These are phyloP conservation scores for Leccinum subtestaceum DNA, from an alignment of 768 basidiomycete species.

Conservation along the genomic window DNA sequence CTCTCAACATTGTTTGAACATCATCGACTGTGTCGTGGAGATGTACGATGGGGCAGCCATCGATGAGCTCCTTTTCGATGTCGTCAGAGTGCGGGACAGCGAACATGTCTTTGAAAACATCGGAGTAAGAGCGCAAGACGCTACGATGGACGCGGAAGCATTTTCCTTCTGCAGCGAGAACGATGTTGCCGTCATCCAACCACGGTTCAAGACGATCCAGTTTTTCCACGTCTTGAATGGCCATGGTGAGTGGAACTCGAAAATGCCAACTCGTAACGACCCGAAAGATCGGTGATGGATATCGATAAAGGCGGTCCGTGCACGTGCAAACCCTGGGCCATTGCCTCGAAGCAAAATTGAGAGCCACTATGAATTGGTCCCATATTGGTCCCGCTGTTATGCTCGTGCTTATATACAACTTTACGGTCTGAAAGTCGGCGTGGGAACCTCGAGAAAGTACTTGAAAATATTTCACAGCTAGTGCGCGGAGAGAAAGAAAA, in stretches of 20 bases:
- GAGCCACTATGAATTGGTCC: not conserved
- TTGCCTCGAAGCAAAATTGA: not conserved
- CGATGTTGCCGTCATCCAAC: constrained; percentile 32
- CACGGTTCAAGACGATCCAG: constrained; percentile 19
- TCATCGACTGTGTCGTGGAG: constrained; percentile 17
- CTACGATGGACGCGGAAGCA: constrained; percentile 34
- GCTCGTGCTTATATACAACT: too few species aligned
- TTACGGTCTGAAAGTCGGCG: too few species aligned
- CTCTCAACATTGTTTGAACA: constrained; percentile 16
- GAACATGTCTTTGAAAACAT: constrained; percentile 34
- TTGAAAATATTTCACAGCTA: too few species aligned
- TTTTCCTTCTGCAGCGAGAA: constrained; percentile 25
- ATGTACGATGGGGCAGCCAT: constrained; percentile 21
- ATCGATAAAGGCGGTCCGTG: not conserved
- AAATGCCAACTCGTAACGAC: not conserved
- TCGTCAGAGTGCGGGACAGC: constrained; percentile 2
- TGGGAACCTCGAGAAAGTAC: too few species aligned
- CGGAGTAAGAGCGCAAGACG: constrained; percentile 25
- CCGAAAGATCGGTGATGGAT: not conserved
- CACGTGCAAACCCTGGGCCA: not conserved
- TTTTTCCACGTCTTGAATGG: not conserved
- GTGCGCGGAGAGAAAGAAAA: too few species aligned
- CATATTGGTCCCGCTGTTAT: not conserved
- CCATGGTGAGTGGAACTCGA: not conserved
- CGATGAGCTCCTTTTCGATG: constrained; percentile 8